Conservation (phyloP, 2,329 filamentous ascomycete species). For the Phoma sp. region DNA sequence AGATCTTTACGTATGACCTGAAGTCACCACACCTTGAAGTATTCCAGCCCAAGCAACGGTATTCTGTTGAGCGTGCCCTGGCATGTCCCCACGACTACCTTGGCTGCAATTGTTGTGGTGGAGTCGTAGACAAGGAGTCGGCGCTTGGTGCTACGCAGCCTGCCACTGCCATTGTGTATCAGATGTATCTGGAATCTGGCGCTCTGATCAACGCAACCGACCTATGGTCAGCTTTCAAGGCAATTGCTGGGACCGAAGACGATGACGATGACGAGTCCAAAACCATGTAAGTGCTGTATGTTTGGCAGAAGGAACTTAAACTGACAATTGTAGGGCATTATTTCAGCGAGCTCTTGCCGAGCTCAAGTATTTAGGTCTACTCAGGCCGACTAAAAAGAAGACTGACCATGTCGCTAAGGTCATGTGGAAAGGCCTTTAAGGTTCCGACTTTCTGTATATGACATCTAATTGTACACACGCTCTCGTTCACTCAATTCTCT, state of each 20-base stretch:
- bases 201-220: slow-evolving; percentile 79
- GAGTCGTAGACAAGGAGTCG: slow-evolving; percentile 45
- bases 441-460: background rate
- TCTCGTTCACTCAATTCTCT: slow-evolving; percentile 20
- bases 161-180: slow-evolving; percentile 75
- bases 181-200: slow-evolving; percentile 78
- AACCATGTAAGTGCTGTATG: slow-evolving; percentile 49
- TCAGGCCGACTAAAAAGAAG: slow-evolving; percentile 90
- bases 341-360: slow-evolving; percentile 90
- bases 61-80: slow-evolving; percentile 73
- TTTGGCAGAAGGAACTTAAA: background rate
- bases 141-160: slow-evolving; percentile 67
- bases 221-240: slow-evolving; percentile 77
- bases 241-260: slow-evolving; percentile 61
- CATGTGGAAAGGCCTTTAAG: slow-evolving; percentile 73
- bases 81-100: slow-evolving; percentile 78
- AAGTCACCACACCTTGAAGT: slow-evolving; percentile 73
- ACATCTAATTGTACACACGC: slow-evolving; percentile 5
- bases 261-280: slow-evolving; percentile 56
- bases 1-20: slow-evolving; percentile 78
- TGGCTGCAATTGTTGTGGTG: slow-evolving; percentile 70
- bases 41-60: slow-evolving; percentile 75
- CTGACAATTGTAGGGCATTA: slow-evolving; percentile 57
- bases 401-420: slow-evolving; percentile 89
- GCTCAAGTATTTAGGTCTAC: slow-evolving; percentile 80